Percentiles rank a stretch among this genome's conserved stretches.
phyloP scores from a whole-genome alignment of 768 basidiomycete species.

The Lepiota venenata region DNA sequence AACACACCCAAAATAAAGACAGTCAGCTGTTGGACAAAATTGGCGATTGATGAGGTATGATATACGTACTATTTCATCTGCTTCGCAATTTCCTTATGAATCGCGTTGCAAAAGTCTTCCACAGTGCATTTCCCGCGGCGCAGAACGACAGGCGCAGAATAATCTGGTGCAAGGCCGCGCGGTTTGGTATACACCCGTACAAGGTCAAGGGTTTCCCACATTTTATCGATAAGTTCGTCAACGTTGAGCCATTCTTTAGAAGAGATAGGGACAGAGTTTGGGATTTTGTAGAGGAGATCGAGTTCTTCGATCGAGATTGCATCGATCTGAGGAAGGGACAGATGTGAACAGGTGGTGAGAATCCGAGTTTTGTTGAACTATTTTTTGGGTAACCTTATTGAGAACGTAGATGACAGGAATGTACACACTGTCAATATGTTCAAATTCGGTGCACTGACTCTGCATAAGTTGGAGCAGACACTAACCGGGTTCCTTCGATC shows the following conservation, averaged over 20 bases:
- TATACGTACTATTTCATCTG: constrained; percentile 89
- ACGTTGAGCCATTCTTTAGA: constrained; percentile 95
- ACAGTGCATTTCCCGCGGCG: constrained; percentile 60
- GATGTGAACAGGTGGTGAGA: not conserved
- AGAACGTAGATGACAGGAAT: constrained; percentile 90
- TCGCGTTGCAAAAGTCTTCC: constrained; percentile 89
- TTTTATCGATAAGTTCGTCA: constrained; percentile 88
- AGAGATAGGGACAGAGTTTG: constrained; percentile 91
- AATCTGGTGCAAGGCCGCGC: constrained; percentile 87
- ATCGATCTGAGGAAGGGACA: constrained; percentile 62
- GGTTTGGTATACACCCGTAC: constrained; percentile 98
- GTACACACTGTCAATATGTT: constrained; percentile 60
- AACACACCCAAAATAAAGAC: not conserved
- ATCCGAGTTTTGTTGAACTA: not conserved
- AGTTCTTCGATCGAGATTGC: constrained; percentile 98
- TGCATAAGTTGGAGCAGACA: not conserved
- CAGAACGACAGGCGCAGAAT: constrained; percentile 86
- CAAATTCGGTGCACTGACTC: not conserved
- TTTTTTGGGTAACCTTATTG: constrained; percentile 60
- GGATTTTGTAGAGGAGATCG: constrained; percentile 94
- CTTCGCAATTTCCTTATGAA: constrained; percentile 97
- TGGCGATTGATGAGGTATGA: not conserved
- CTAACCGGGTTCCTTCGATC: constrained; percentile 89
- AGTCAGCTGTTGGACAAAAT: not conserved
- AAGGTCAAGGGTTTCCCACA: constrained; percentile 93